Percentiles rank a stretch among this genome's conserved stretches.
phyloP scores from a whole-genome alignment of 305 asterid species.

The Fraxinus sp. region DNA sequence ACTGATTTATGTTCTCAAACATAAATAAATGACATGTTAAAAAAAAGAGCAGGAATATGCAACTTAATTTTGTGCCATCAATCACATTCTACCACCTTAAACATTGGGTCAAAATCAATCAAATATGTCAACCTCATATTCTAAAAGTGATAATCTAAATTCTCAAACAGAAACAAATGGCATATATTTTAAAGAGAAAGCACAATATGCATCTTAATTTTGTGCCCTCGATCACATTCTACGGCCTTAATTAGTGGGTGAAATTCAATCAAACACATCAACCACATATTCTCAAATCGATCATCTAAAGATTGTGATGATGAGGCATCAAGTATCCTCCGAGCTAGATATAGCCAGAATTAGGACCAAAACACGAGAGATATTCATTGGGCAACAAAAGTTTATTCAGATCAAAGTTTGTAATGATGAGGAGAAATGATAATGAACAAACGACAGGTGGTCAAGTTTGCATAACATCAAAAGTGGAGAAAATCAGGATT shows the following conservation, averaged over 20 bases:
- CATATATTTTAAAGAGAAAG: background rate
- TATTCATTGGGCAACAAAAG: background rate
- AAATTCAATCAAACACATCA: constrained; percentile 2
- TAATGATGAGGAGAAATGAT: background rate
- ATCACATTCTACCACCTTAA: background rate
- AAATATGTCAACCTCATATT: background rate
- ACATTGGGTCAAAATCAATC: background rate
- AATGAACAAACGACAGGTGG: background rate
- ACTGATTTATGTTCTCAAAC: background rate
- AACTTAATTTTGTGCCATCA: background rate
- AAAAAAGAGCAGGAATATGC: constrained; percentile 6
- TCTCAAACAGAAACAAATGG: background rate
- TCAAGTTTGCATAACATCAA: background rate
- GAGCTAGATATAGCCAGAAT: constrained; percentile 2
- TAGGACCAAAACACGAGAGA: background rate
- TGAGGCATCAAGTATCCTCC: background rate
- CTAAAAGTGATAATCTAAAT: background rate
- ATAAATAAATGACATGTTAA: background rate
- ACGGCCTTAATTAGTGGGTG: background rate
- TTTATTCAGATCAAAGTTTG: background rate
- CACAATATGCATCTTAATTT: background rate
- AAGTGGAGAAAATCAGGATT: constrained; percentile 8
- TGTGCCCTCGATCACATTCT: background rate
- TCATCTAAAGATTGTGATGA: background rate
- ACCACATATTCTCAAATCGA: background rate